phyloP scores from a whole-genome alignment of 2,329 filamentous ascomycete species.

The Aspergillus pseudoviridinutans region DNA sequence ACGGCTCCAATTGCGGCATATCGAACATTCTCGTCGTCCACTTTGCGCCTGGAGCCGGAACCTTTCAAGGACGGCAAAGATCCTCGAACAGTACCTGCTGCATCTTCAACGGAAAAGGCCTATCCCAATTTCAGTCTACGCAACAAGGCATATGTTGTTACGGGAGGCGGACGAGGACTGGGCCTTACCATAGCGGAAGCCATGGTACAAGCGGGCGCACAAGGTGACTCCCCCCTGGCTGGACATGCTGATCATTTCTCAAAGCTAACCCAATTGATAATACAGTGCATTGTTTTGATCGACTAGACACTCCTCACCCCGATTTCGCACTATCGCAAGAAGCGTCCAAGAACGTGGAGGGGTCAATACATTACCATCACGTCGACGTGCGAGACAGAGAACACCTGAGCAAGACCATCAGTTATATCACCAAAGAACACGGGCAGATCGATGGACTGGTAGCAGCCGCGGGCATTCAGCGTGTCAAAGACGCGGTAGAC shows the following conservation, averaged over 20 bases:
- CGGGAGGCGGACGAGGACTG: not conserved
- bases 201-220: not conserved
- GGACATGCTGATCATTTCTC: not conserved
- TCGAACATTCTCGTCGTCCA: not conserved
- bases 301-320: not conserved
- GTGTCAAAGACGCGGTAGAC: not conserved
- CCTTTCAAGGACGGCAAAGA: not conserved
- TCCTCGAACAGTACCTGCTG: not conserved
- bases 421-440: not conserved
- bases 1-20: not conserved
- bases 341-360: not conserved
- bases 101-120: not conserved
- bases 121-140: not conserved
- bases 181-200: not conserved
- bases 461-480: not conserved
- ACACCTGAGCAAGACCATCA: not conserved
- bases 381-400: not conserved
- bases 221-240: not conserved
- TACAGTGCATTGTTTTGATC: not conserved
- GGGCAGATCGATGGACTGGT: not conserved
- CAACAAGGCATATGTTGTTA: not conserved
- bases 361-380: not conserved
- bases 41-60: not conserved
- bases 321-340: not conserved
- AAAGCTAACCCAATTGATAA: not conserved